Percentiles rank a stretch among this genome's conserved stretches.
These are phyloP conservation scores for Quercus tomentella DNA, from an alignment of 331 rosid genomes.

Conservation along the genomic window DNA sequence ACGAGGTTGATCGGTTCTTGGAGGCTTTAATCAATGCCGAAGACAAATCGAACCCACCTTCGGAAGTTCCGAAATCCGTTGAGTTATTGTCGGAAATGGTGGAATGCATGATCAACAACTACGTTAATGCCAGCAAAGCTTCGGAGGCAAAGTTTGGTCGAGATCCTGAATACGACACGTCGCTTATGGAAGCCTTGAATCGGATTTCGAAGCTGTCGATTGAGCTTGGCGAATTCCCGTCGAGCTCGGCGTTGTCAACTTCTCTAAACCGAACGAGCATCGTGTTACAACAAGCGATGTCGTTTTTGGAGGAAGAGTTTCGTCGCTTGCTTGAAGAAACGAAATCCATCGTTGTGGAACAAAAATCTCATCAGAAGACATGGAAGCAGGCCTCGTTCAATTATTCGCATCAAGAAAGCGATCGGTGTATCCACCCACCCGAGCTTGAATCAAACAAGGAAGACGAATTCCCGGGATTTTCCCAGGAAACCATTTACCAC, in stretches of 20 bases:
- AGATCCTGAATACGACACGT: slow-evolving; percentile 24
- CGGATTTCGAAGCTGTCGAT: slow-evolving; percentile 33
- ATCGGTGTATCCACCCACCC: background rate
- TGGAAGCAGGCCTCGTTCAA: slow-evolving; percentile 34
- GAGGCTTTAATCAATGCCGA: background rate
- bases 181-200: slow-evolving; percentile 28
- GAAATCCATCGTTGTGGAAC: background rate
- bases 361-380: slow-evolving; percentile 10
- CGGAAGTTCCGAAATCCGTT: slow-evolving; percentile 33
- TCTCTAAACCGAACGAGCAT: slow-evolving; percentile 30
- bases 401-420: slow-evolving; percentile 11
- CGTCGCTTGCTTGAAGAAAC: slow-evolving; percentile 31
- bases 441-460: slow-evolving; percentile 5
- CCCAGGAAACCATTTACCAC: slow-evolving; percentile 26
- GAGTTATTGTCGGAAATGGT: slow-evolving; percentile 21
- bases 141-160: slow-evolving; percentile 31
- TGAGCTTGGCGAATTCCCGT: slow-evolving; percentile 11
- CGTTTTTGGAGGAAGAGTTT: slow-evolving; percentile 46
- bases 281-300: slow-evolving; percentile 51
- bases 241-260: background rate
- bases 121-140: slow-evolving; percentile 1
- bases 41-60: background rate
- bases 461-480: slow-evolving; percentile 28
- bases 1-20: slow-evolving; percentile 49
- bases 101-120: slow-evolving; percentile 31